Base-by-base conservation (phyloP, 768 basidiomycete genomes). In the Neoboletus subvelutipes region DNA sequence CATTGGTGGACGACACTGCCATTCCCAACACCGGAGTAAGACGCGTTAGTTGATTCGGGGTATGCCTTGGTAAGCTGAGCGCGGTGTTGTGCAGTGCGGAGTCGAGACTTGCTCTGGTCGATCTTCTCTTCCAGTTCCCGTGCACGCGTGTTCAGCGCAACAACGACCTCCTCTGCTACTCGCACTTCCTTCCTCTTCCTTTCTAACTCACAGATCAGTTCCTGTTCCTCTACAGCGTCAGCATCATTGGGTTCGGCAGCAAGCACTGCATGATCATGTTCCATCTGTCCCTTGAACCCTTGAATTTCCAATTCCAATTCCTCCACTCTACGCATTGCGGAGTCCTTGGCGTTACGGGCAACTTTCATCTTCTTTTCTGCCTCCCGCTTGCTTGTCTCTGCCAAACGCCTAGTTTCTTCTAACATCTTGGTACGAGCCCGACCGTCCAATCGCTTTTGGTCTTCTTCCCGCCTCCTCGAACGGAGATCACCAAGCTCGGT, bases 281-380 rank as follows among this genome's bases (percentile, higher is more conserved):
- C 68, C 60, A 83, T 79, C 24, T 80, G 80, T 43, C 81, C 77
- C 50, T 79, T 80, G 45, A 92, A 64, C 50, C 73, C 71, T 57
- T 73, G 73, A 47, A 90, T 87, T 67, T 88, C 84, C 58, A 81
- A 75, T 58, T 85, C 83, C 53, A 90, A 75, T 57, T 78, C 75
- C 31, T 81, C 80, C 67, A 88, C 79, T 41, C 81, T 78, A 63
- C 78, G 79, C 22, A 71, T 76, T 0, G 87, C 81, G 53, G 78
- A 85, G 65, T 90, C 86, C 34, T 87, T 83, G 58, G 80, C 76
- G 42, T 67, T 78, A 68, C 86, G 84, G 17, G 83, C 84, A n/a
- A 80, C 77, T 64, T 86, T 89, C 57, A 95, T 79, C 63, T 86
- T 86, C 77, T 91, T 94, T 73, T 98, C 96, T 5, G 88, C 92